Percentiles rank a stretch among this genome's conserved stretches.
These are phyloP conservation scores for Plasmopara muralis DNA, from an alignment of 352 stramenopile genomes.

Conservation along the genomic window DNA sequence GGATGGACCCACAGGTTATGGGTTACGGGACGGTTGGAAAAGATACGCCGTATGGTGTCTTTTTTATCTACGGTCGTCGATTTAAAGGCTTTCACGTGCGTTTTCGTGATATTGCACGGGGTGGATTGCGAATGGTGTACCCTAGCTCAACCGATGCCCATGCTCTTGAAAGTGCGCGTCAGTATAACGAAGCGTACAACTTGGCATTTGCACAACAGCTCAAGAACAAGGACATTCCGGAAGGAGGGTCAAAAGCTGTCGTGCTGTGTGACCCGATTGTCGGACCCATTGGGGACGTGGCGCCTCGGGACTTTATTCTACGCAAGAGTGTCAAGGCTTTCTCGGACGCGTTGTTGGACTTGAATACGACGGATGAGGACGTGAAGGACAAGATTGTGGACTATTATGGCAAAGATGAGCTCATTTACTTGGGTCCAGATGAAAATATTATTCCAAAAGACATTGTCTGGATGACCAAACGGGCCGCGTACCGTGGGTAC, in stretches of 20 bases:
- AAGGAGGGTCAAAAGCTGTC: conserved; percentile 79
- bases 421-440: conserved; percentile 79
- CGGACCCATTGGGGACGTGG: conserved; percentile 63
- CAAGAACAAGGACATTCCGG: conserved; percentile 87
- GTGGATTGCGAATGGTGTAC: conserved; percentile 74
- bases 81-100: conserved; percentile 91
- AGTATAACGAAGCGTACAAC: conserved; percentile 84
- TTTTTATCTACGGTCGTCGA: conserved; percentile 94
- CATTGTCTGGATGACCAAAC: conserved; percentile 82
- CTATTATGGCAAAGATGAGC: conserved; percentile 79
- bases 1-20: conserved; percentile 74
- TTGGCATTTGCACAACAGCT: conserved; percentile 80
- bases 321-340: conserved; percentile 98
- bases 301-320: conserved; percentile 85
- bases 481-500: conserved; percentile 70
- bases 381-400: conserved; percentile 69
- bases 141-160: conserved; percentile 54
- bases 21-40: conserved; percentile 75
- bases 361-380: conserved; percentile 68
- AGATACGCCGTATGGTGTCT: conserved; percentile 92
- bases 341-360: conserved; percentile 74
- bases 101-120: conserved; percentile 77
- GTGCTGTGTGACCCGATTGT: conserved; percentile 74
- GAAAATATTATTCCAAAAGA: conserved; percentile 78
- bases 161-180: conserved; percentile 56